These are phyloP conservation scores for Emergomyces africanus DNA, from an alignment of 2,329 filamentous ascomycete genomes.

Conservation along the genomic window DNA sequence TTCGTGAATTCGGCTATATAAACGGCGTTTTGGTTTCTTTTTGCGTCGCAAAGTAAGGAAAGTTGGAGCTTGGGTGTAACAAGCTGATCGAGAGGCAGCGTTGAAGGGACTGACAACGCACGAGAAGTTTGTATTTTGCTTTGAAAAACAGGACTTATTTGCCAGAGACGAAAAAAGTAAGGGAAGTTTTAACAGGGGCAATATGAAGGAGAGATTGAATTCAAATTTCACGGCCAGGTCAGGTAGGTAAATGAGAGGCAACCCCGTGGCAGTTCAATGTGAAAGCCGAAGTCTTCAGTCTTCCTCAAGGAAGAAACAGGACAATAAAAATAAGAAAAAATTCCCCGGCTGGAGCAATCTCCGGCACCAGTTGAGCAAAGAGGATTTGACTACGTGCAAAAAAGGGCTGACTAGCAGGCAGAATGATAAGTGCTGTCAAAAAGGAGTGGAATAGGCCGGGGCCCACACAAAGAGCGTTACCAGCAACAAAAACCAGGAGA, in stretches of 20 bases:
- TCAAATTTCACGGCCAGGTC: background rate
- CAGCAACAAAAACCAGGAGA: background rate
- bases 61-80: background rate
- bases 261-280: background rate
- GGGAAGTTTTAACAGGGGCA: background rate
- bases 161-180: background rate
- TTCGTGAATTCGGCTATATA: background rate
- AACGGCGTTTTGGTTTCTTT: background rate
- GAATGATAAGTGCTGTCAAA: background rate
- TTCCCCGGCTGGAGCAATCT: background rate
- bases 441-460: background rate
- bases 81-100: conserved; percentile 8
- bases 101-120: conserved; percentile 10
- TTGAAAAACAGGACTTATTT: background rate
- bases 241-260: background rate
- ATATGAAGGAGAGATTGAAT: background rate
- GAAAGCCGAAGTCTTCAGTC: background rate
- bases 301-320: background rate
- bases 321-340: background rate
- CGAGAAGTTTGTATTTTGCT: background rate
- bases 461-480: background rate
- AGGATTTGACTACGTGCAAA: background rate
- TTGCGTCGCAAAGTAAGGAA: background rate
- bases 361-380: background rate
- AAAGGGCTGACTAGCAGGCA: background rate